Conservation (phyloP, 441 rosid genomes). For the Gossypium gossypioides region DNA sequence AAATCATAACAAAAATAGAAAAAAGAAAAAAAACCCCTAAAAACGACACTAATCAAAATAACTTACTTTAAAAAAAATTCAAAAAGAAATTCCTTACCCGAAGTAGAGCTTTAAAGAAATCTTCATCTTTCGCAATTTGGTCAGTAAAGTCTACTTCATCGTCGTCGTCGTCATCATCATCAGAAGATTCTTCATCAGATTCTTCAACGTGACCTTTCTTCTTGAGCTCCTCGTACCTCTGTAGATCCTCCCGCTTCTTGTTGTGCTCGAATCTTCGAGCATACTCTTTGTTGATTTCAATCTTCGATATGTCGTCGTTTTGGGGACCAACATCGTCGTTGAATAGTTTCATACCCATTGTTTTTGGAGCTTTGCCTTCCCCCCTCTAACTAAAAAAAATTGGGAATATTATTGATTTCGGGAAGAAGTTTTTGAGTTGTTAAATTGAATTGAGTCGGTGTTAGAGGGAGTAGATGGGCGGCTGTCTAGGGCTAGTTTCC, state of each 20-base stretch:
- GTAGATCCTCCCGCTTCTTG: constrained; percentile 59
- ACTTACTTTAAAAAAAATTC: no score
- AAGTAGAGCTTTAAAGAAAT: constrained; percentile 36
- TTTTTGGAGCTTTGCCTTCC: neutral
- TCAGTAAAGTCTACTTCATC: constrained; percentile 27
- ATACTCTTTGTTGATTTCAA: constrained; percentile 45
- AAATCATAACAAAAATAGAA: neutral
- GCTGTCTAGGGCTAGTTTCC: neutral
- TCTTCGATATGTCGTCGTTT: constrained; percentile 24
- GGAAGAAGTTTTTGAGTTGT: neutral
- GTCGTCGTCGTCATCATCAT: constrained; percentile 17
- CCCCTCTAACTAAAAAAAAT: neutral
- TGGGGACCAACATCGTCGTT: constrained; percentile 28
- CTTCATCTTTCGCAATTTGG: constrained; percentile 19
- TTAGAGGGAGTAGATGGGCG: neutral
- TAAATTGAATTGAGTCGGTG: no score
- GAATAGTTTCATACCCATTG: constrained; percentile 42
- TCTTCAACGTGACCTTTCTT: constrained; percentile 39
- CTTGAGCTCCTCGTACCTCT: constrained; percentile 36
- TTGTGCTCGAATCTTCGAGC: constrained; percentile 44
- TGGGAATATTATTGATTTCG: neutral
- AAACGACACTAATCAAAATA: neutral
- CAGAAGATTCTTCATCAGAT: constrained; percentile 21
- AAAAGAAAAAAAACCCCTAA: no score
- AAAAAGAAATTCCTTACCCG: constrained; percentile 28